phyloP scores from a whole-genome alignment of 805 yeast species.

The Spathaspora boniae region DNA sequence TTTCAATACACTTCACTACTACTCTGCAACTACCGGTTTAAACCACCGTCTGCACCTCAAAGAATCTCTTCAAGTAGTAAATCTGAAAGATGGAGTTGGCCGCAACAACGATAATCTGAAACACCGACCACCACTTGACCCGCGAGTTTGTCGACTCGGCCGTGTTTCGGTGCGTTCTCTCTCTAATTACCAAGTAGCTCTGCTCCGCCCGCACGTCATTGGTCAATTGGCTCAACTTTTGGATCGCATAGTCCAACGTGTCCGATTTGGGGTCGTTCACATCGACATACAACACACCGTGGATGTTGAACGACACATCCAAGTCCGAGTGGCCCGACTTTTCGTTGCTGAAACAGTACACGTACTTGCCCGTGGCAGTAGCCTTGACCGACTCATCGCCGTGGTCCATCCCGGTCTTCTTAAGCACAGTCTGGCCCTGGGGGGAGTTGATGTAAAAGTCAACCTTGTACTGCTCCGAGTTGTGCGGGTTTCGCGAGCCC shows the following conservation, averaged over 20 bases:
- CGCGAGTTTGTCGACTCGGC: constrained; percentile 97
- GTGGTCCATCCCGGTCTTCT: constrained; percentile 60
- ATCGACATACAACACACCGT: constrained; percentile 86
- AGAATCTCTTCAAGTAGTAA: constrained; percentile 88
- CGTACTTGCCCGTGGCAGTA: constrained; percentile 64
- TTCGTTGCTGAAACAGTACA: constrained; percentile 91
- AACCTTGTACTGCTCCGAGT: constrained; percentile 58
- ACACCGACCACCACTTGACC: constrained; percentile 96
- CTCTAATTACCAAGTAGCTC: constrained; percentile 89
- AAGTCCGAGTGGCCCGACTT: constrained; percentile 66
- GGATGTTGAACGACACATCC: constrained; percentile 93
- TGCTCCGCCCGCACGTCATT: constrained; percentile 90
- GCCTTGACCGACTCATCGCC: constrained; percentile 76
- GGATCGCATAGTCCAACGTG: constrained; percentile 80
- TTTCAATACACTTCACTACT: not conserved
- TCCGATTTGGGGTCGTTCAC: constrained; percentile 71
- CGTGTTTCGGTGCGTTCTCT: constrained; percentile 96
- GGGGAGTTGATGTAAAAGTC: constrained; percentile 56
- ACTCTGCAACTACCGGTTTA: constrained; percentile 30
- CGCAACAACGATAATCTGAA: constrained; percentile 84
- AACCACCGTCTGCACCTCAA: constrained; percentile 89
- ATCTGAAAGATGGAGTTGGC: constrained; percentile 90
- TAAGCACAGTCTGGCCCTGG: constrained; percentile 46
- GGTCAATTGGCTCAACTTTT: constrained; percentile 68
- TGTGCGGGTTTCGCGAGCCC: constrained; percentile 79